Base-by-base conservation (phyloP, 1,284 basidiomycete species). In the Stygiomarasmius scandens region DNA sequence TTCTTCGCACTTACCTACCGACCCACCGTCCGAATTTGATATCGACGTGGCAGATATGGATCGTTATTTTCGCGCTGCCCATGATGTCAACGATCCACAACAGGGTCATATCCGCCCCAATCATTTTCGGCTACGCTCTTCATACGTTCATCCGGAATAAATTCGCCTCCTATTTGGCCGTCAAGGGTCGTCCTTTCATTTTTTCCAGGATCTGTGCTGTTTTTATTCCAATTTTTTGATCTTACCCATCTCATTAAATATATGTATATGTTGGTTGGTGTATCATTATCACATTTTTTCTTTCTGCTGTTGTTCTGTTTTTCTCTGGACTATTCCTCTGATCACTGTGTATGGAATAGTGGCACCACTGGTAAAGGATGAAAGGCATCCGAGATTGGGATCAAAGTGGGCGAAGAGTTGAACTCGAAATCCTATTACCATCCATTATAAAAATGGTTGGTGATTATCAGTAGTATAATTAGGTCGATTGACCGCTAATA, bases 1-100 rank as follows among this genome's bases (percentile, higher is more conserved):
- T 54, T 32, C 29, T 32, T n/a, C n/a, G n/a, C 32, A 46, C 49
- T 45, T 45, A 38, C 43, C 38, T 24, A 49, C 49, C 48, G 48
- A 24, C 22, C 58, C 63, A 45, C 69, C 74, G 10, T 10, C 74
- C 75, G 1, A 64, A 69, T 83, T 83, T 24, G 89, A 92, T 56
- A 90, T 92, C 61, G 88, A 92, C 62, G 81, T 76, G 36, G 82
- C 82, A 10, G 90, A 92, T 67, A 88, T 92, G 77, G 90, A 92
- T 61, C 77, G 81, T 51, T 92, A 92, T 73, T 92, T 92, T 67
- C 80, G 84, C 46, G 52, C 41, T 23, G 58, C 46, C n/a, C 22
- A 52, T 41, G 51, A 56, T 41, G 41, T 38, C 32, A 36, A 50
- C 22, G 58, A 52, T 73, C 77, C 41, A 24, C 48, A 38, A 23